Percentiles rank a stretch among this genome's conserved stretches.
These are phyloP conservation scores for Paecilomyces variotii DNA, from an alignment of 2,329 filamentous ascomycete genomes.

Conservation along the genomic window DNA sequence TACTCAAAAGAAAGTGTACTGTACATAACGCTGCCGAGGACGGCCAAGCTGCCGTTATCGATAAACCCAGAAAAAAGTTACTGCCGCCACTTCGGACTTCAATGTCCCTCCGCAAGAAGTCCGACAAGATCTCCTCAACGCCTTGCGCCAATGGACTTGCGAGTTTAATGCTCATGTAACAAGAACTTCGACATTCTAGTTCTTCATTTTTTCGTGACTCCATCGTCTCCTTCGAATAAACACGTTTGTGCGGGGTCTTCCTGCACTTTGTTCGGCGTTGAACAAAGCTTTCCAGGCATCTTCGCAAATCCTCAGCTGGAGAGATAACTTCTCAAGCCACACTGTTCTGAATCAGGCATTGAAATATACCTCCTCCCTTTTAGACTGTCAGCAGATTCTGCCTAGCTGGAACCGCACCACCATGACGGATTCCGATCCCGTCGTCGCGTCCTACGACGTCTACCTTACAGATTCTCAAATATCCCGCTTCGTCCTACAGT, in stretches of 20 bases:
- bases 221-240: not conserved
- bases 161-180: not conserved
- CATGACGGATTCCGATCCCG: constrained; percentile 43
- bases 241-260: not conserved
- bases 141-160: not conserved
- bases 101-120: not conserved
- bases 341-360: not conserved
- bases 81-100: not conserved
- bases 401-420: not conserved
- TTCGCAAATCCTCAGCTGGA: not conserved
- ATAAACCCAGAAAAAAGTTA: not conserved
- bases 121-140: not conserved
- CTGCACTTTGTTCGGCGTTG: not conserved
- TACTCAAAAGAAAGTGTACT: not conserved
- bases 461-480: constrained; percentile 70
- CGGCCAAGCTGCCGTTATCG: not conserved
- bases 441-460: constrained; percentile 71
- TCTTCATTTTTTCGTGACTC: not conserved
- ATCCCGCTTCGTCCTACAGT: constrained; percentile 76
- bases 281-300: not conserved
- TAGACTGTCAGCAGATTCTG: not conserved
- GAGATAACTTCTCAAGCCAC: not conserved
- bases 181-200: not conserved
- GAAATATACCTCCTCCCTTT: not conserved
- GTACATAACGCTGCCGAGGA: not conserved